Conservation (phyloP, 129 eudicot species). For the Daucus carota region DNA sequence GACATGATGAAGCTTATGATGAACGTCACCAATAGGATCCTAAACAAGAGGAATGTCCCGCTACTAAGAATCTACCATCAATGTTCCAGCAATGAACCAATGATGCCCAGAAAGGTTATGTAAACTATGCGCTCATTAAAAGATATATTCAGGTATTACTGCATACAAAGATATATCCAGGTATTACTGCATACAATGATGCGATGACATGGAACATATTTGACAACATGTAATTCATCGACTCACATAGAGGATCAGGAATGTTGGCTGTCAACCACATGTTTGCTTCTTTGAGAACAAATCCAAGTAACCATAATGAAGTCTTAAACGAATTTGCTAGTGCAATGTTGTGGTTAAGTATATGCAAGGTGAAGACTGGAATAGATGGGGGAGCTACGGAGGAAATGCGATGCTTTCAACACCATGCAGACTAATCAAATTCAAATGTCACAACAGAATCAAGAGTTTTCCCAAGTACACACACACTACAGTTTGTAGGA, state of each 20-base stretch:
- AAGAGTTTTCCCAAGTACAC: background rate
- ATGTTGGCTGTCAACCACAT: slow-evolving; percentile 39
- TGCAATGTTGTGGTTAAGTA: slow-evolving; percentile 38
- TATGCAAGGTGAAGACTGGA: slow-evolving; percentile 30
- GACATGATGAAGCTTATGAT: no score
- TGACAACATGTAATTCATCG: slow-evolving; percentile 35
- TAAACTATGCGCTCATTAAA: slow-evolving; percentile 35
- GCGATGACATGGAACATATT: slow-evolving; percentile 42
- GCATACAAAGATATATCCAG: slow-evolving; percentile 22
- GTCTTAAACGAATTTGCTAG: slow-evolving; percentile 32
- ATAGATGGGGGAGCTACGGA: slow-evolving; percentile 44
- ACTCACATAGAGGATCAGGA: slow-evolving; percentile 35
- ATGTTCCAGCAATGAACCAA: slow-evolving; percentile 34
- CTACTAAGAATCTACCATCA: slow-evolving; percentile 22
- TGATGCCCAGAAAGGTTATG: slow-evolving; percentile 26
- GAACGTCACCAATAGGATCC: no score
- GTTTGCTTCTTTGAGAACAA: slow-evolving; percentile 30
- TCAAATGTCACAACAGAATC: background rate
- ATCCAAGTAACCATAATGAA: slow-evolving; percentile 29
- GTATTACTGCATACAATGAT: slow-evolving; percentile 33
- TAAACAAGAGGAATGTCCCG: no score
- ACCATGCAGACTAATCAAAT: background rate
- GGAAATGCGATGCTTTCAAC: slow-evolving; percentile 40
- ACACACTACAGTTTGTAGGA: background rate
- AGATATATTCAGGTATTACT: slow-evolving; percentile 21